Evolutionary conservation across 2,329 filamentous ascomycete species (phyloP).

Genomic region (Amauroascus verrucosus): DNA sequence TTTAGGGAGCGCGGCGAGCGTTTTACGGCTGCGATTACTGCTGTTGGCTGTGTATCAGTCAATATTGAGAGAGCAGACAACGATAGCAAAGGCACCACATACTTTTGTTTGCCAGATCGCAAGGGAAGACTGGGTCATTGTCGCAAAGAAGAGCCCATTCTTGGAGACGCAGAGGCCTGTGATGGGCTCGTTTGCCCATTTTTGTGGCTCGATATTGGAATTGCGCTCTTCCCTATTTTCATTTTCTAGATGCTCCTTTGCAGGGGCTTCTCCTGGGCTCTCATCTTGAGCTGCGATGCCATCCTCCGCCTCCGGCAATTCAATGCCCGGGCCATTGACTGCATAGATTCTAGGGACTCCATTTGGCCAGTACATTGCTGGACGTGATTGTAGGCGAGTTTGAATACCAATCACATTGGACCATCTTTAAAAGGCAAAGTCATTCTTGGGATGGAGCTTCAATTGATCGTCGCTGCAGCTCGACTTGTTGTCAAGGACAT

Average conservation of each 20-base stretch:
- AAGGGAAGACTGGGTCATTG: slow-evolving; percentile 73
- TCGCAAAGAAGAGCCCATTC: slow-evolving; percentile 72
- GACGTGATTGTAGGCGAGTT: slow-evolving; percentile 22
- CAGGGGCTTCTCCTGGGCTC: slow-evolving; percentile 41
- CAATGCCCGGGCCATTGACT: slow-evolving; percentile 36
- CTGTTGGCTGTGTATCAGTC: slow-evolving; percentile 58
- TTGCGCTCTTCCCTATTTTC: slow-evolving; percentile 24
- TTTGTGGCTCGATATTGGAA: slow-evolving; percentile 22
- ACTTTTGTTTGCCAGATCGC: slow-evolving; percentile 97
- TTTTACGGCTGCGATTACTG: slow-evolving; percentile 72
- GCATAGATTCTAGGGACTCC: slow-evolving; percentile 41
- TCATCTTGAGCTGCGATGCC: slow-evolving; percentile 23
- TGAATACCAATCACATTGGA: slow-evolving; percentile 23
- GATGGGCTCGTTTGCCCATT: slow-evolving; percentile 53
- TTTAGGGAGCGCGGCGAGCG: slow-evolving; percentile 70
- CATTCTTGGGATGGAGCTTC: slow-evolving; percentile 19
- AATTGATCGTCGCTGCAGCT: slow-evolving; percentile 15
- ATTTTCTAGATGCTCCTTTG: slow-evolving; percentile 21
- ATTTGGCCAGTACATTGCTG: slow-evolving; percentile 43
- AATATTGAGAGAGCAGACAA: slow-evolving; percentile 19
- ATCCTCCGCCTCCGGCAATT: slow-evolving; percentile 23
- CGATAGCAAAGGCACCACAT: slow-evolving; percentile 18
- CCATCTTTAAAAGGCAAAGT: slow-evolving; percentile 27
- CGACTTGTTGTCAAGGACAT: slow-evolving; percentile 15
- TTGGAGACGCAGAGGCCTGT: slow-evolving; percentile 67